phyloP scores from a whole-genome alignment of 2,329 filamentous ascomycete species.

The Neofusicoccum sp. region DNA sequence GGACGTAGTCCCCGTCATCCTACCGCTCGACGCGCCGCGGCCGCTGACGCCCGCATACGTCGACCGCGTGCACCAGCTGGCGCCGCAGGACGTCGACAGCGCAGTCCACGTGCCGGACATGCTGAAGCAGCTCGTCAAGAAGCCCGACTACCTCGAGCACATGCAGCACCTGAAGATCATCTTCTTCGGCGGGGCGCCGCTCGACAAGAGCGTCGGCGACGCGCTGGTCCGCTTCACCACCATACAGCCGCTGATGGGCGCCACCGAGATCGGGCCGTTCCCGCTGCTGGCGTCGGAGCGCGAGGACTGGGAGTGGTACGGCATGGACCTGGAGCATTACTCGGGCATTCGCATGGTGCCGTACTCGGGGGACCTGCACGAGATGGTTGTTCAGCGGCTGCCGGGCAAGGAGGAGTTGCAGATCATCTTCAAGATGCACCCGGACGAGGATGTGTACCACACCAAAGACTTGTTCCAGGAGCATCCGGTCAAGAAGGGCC shows the following conservation, averaged over 20 bases:
- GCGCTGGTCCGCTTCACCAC: neutral
- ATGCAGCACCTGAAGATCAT: neutral
- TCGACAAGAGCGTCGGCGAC: slow-evolving; percentile 1
- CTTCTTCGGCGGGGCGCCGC: neutral
- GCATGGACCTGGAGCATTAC: neutral
- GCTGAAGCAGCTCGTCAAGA: slow-evolving; percentile 2
- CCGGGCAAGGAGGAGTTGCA: slow-evolving; percentile 25
- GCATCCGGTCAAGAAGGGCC: slow-evolving; percentile 26
- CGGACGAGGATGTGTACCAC: slow-evolving; percentile 29
- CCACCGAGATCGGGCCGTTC: neutral
- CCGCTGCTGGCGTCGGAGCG: neutral
- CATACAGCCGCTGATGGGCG: neutral
- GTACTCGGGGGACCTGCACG: slow-evolving; percentile 29
- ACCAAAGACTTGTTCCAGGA: slow-evolving; percentile 37
- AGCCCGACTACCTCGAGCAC: neutral
- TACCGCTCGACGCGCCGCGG: neutral
- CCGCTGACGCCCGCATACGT: neutral
- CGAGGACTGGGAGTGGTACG: neutral
- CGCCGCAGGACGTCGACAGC: neutral
- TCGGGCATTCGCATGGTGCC: neutral
- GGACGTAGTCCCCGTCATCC: neutral
- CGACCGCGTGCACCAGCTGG: neutral
- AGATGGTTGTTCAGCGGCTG: slow-evolving; percentile 32
- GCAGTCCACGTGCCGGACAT: neutral
- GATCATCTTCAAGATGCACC: slow-evolving; percentile 29